Base-by-base conservation (phyloP, 169 alveolate genomes). In the Pseudocohnilembus persalinus region DNA sequence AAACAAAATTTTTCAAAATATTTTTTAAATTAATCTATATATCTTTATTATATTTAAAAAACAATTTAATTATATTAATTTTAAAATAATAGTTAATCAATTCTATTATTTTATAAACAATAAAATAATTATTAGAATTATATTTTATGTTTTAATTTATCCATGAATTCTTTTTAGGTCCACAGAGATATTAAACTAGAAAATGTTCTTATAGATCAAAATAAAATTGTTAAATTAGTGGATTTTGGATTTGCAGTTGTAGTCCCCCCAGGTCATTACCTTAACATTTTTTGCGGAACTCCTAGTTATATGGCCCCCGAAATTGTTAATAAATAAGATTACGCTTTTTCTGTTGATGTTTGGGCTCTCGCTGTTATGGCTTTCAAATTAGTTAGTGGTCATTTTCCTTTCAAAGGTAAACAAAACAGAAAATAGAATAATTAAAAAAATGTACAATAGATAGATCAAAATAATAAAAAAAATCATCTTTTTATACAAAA, bases 101-200 rank as follows among this genome's bases (percentile, higher is more conserved):
- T n/a, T n/a, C n/a, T n/a, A n/a, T n/a, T n/a, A n/a, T n/a, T n/a
- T n/a, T n/a, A n/a, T n/a, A n/a, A n/a, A n/a, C n/a, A n/a, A n/a
- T n/a, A n/a, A n/a, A n/a, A n/a, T n/a, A n/a, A n/a, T n/a, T n/a
- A n/a, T n/a, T n/a, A n/a, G n/a, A n/a, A n/a, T n/a, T n/a, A n/a
- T n/a, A n/a, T n/a, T n/a, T n/a, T n/a, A n/a, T n/a, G n/a, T n/a
- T n/a, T n/a, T n/a, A n/a, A n/a, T 49, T 11, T 11, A 49, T 11
- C 4, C 20, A 20, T 49, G 20, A 49, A 49, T 49, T 49, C 68
- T 32, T 49, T 49, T 11, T 49, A 49, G 68, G 68, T 90, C 32
- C 98, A 96, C 84, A 82, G 98, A 74, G 98, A 96, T 83, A 65
- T 96, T 26, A 96, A 96, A 79, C 94, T 95, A 63, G 98, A 96